Conservation (phyloP, 163 green algal genomes). For the Scenedesmus sp. region DNA sequence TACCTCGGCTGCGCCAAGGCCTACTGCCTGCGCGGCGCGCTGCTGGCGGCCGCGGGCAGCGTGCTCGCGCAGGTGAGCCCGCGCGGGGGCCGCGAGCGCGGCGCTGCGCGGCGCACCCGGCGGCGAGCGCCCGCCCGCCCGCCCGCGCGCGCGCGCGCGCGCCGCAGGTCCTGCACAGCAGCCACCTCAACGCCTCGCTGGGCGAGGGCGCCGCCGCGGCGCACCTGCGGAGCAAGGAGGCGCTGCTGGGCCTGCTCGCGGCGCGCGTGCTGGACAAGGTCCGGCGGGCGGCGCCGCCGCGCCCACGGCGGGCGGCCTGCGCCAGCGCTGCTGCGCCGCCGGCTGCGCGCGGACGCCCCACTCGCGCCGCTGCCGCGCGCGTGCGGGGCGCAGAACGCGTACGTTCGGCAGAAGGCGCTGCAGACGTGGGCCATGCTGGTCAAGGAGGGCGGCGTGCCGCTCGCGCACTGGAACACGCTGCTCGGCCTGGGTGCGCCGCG, state of each 20-base stretch:
- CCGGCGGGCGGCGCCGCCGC: no score
- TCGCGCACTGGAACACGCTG: constrained; percentile 34
- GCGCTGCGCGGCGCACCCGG: neutral
- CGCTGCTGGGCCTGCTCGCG: constrained; percentile 35
- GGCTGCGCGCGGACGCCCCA: neutral
- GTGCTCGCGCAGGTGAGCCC: constrained; percentile 40
- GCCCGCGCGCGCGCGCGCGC: neutral
- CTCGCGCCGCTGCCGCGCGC: neutral
- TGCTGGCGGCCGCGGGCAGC: constrained; percentile 25
- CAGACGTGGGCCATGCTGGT: constrained; percentile 41
- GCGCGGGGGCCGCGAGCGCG: no score
- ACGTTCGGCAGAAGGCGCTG: constrained; percentile 39
- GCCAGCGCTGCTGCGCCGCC: neutral
- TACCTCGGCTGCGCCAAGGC: constrained; percentile 41
- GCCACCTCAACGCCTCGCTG: constrained; percentile 19
- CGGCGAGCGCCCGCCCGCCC: neutral
- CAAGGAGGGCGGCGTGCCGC: constrained; percentile 33
- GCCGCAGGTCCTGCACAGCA: constrained; percentile 13
- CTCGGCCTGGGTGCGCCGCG: constrained; percentile 16
- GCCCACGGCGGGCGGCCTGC: neutral
- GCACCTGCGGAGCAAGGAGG: constrained; percentile 46
- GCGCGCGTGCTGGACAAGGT: constrained; percentile 47
- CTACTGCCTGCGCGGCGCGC: constrained; percentile 15
- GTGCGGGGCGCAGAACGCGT: neutral
- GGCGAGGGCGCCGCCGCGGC: constrained; percentile 17